Evolutionary conservation across 208 protist species (phyloP).

Genomic region (Trypanosoma mega): DNA sequence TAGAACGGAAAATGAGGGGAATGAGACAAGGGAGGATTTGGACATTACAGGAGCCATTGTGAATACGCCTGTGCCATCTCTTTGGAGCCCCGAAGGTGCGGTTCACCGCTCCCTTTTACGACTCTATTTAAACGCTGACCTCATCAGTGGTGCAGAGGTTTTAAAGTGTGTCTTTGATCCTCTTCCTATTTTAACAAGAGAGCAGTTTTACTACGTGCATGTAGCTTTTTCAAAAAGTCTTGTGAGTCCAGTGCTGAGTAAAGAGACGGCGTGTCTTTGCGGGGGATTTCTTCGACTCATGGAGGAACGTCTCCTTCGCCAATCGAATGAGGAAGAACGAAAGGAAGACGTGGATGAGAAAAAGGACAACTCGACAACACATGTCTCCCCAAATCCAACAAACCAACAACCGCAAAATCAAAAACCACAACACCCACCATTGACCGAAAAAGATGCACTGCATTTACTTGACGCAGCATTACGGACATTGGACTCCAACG

Average conservation of each 20-base stretch:
- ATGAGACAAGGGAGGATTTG: not conserved
- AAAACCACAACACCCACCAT: constrained; percentile 6
- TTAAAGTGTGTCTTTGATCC: constrained; percentile 26
- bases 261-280: constrained; percentile 58
- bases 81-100: constrained; percentile 59
- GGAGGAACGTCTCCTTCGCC: constrained; percentile 31
- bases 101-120: constrained; percentile 70
- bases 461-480: constrained; percentile 21
- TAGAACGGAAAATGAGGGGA: not conserved
- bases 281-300: constrained; percentile 57
- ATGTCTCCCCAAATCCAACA: too few relatives aligned
- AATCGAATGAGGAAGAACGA: not conserved
- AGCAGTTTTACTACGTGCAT: constrained; percentile 58
- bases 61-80: constrained; percentile 7
- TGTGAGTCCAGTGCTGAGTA: constrained; percentile 43
- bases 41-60: not conserved
- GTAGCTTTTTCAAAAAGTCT: constrained; percentile 44
- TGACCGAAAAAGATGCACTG: constrained; percentile 25
- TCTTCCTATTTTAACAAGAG: constrained; percentile 23
- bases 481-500: constrained; percentile 21
- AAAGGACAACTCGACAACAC: too few relatives aligned
- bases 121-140: constrained; percentile 66
- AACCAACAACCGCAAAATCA: too few relatives aligned
- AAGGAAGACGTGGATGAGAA: constrained; percentile 4
- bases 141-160: constrained; percentile 42